Evolutionary conservation across 768 basidiomycete genomes (phyloP).

Genomic region (Strobilomyces dryophilus): DNA sequence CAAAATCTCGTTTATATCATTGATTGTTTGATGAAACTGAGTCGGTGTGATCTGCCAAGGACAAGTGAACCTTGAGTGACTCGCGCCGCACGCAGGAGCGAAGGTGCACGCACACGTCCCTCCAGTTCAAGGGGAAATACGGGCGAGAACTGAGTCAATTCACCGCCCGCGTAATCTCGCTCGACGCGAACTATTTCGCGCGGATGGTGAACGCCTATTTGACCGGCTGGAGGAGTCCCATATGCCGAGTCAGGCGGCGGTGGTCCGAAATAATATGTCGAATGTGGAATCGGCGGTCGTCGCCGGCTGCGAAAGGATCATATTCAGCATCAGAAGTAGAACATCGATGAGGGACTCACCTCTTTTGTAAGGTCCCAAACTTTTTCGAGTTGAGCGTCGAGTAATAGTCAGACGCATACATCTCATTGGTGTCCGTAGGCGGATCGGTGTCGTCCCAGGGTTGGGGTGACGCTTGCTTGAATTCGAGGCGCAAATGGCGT

Average conservation of each 20-base stretch:
- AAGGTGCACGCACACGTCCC: constrained; percentile 63
- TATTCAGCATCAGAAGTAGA: neutral
- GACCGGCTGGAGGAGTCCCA: constrained; percentile 76
- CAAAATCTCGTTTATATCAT: constrained; percentile 83
- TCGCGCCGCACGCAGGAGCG: neutral
- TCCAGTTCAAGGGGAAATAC: constrained; percentile 91
- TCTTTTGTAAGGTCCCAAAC: constrained; percentile 40
- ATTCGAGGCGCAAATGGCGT: constrained; percentile 47
- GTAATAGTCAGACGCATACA: constrained; percentile 34
- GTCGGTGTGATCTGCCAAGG: constrained; percentile 76
- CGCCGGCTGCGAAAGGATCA: constrained; percentile 22
- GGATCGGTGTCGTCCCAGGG: constrained; percentile 63
- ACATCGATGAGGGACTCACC: constrained; percentile 31
- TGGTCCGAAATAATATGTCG: constrained; percentile 82
- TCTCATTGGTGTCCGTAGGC: constrained; percentile 38
- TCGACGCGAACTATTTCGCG: constrained; percentile 91
- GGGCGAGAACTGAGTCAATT: constrained; percentile 85
- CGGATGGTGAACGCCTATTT: constrained; percentile 85
- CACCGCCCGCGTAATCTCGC: constrained; percentile 88
- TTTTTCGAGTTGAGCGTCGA: constrained; percentile 41
- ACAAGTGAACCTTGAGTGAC: neutral
- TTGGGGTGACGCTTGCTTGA: constrained; percentile 52
- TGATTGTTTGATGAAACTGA: constrained; percentile 86
- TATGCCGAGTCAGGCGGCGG: constrained; percentile 75
- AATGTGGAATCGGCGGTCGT: constrained; percentile 63